Evolutionary conservation across 768 basidiomycete species (phyloP), one percentile per base, ranked within the genome.

Genomic region (Daedaleopsis sinensis): DNA sequence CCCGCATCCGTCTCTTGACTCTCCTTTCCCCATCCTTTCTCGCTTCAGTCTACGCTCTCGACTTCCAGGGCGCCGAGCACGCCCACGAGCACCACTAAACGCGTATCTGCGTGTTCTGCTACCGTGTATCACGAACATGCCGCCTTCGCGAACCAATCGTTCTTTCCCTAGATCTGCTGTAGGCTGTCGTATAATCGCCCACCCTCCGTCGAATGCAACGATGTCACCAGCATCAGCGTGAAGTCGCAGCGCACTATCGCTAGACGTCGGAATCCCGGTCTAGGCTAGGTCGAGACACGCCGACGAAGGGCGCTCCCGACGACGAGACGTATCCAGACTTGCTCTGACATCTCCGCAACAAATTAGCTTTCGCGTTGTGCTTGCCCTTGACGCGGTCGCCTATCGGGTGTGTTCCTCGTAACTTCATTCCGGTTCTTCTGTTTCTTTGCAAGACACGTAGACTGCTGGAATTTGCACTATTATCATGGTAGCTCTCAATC

Each of bases 41-140:
- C 57, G 43, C 13, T 18, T 13, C 67, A 94, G 93, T 86, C 42
- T 93, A 93, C 70, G 77, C 80, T 38, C 82, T 94, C 58, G 89
- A 94, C 66, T 88, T 81, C 78, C 86, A 88, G 58, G 88, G 88
- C 46, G 76, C 77, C 50, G 82, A 84, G 58, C 78, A 82, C 58
- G 78, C 74, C 61, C 79, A 77, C 24, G 75, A 73, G 57, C 78
- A 82, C 71, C 67, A 70, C 63, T 68, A 62, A 57, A 67, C 50
- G 38, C 21, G 27, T 58, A n/a, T 27, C 36, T 32, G 59, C 62
- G 60, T 58, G 58, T 58, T 55, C 55, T 35, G 53, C 11, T 55
- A 47, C 52, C 35, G 8, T 62, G 58, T 62, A 62, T 37, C 44
- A 60, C 36, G 58, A 64, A 50, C 62, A 64, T 59, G 57, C 62